Conservation (phyloP, 345 rosid species). For the Eucalyptus albens region DNA sequence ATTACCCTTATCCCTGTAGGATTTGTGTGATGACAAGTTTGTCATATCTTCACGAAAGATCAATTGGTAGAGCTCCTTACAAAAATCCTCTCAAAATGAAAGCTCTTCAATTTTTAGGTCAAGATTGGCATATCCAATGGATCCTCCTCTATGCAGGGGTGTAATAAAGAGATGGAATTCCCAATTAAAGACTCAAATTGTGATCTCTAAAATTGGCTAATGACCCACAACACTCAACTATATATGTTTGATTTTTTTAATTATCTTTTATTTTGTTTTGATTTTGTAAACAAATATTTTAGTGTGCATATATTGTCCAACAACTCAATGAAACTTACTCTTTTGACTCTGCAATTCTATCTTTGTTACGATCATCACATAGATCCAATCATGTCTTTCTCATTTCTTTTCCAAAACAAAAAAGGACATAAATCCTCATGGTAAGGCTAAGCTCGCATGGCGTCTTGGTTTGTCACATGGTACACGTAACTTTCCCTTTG, state of each 20-base stretch:
- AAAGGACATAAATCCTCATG: too few relatives aligned
- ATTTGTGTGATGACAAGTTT: too few relatives aligned
- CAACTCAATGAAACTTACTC: neutral
- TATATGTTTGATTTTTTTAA: neutral
- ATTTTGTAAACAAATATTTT: neutral
- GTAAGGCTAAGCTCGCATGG: too few relatives aligned
- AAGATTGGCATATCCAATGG: too few relatives aligned
- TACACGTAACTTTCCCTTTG: too few relatives aligned
- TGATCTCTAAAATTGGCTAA: neutral
- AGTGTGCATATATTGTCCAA: neutral
- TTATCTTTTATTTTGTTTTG: neutral
- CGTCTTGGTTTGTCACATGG: too few relatives aligned
- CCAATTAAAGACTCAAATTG: neutral
- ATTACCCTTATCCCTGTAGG: fast-evolving
- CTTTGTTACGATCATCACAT: too few relatives aligned
- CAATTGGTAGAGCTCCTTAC: too few relatives aligned
- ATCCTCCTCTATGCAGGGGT: neutral
- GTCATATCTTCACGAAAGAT: neutral
- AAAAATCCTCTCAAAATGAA: too few relatives aligned
- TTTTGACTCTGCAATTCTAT: neutral
- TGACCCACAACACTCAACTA: neutral
- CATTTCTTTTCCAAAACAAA: too few relatives aligned
- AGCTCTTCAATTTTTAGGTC: too few relatives aligned
- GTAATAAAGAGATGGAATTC: neutral
- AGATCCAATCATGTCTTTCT: too few relatives aligned